Evolutionary conservation across 2,329 filamentous ascomycete genomes (phyloP).

Genomic region (Blastomyces parvus): DNA sequence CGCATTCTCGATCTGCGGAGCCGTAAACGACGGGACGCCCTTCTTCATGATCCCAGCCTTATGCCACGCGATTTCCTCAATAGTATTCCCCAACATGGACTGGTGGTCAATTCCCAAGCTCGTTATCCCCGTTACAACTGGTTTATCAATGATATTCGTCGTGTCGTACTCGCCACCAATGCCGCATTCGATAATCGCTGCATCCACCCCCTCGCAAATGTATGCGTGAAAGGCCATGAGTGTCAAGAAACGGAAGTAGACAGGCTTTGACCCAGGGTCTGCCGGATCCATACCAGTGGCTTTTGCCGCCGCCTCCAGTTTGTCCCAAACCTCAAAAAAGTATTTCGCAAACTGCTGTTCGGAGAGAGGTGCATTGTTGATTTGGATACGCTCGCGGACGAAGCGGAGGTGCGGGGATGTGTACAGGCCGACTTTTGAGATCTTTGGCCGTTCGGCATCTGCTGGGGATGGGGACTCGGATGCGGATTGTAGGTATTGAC

Average conservation of each 20-base stretch:
- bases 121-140: conserved; percentile 64
- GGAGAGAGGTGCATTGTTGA: conserved; percentile 62
- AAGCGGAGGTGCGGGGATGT: conserved; percentile 79
- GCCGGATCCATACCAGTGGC: conserved; percentile 44
- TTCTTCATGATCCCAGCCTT: conserved; percentile 79
- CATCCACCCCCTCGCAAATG: conserved; percentile 61
- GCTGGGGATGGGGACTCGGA: conserved; percentile 22
- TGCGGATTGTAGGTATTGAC: conserved; percentile 45
- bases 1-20: conserved; percentile 47
- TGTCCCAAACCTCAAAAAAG: conserved; percentile 79
- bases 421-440: conserved; percentile 62
- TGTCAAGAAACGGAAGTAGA: conserved; percentile 87
- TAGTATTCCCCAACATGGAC: conserved; percentile 65
- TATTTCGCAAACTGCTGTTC: conserved; percentile 61
- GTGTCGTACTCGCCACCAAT: conserved; percentile 91
- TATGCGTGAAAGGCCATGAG: conserved; percentile 82
- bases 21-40: conserved; percentile 54
- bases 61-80: conserved; percentile 82
- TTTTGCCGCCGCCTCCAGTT: conserved; percentile 46
- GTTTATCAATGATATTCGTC: conserved; percentile 70
- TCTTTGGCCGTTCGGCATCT: conserved; percentile 23
- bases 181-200: conserved; percentile 81
- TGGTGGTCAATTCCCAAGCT: conserved; percentile 81
- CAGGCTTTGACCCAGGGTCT: conserved; percentile 59
- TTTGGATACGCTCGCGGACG: conserved; percentile 73